Percentiles rank a stretch among this genome's conserved stretches.
Evolutionary conservation across 2,329 filamentous ascomycete genomes (phyloP).

Genomic region (Cryphonectria naterciae): DNA sequence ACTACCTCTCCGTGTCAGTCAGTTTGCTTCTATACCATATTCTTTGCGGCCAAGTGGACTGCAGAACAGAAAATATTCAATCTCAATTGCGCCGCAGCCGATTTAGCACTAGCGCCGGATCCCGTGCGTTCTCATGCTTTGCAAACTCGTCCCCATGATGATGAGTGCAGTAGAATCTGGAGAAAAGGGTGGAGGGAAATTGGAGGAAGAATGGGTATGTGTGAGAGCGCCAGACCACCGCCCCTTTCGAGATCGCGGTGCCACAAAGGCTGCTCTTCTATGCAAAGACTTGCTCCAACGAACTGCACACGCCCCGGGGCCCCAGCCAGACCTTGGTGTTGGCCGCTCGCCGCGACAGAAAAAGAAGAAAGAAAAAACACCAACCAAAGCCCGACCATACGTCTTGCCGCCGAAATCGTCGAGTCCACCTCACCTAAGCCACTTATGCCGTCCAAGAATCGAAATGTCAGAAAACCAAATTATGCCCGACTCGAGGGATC

Average conservation of each 20-base stretch:
- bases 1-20: background rate
- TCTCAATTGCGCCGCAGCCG: slow-evolving; percentile 12
- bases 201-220: slow-evolving; percentile 2
- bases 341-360: background rate
- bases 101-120: slow-evolving; percentile 19
- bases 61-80: background rate
- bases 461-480: slow-evolving; percentile 5
- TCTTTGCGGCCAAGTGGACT: background rate
- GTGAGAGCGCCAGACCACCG: background rate
- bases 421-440: background rate
- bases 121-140: slow-evolving; percentile 13
- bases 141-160: slow-evolving; percentile 5
- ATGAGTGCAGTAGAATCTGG: slow-evolving; percentile 4
- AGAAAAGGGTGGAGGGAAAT: background rate
- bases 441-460: slow-evolving; percentile 13
- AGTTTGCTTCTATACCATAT: background rate
- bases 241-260: background rate
- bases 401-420: background rate
- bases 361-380: too few species aligned
- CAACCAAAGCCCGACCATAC: background rate
- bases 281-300: background rate
- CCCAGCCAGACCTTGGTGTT: background rate
- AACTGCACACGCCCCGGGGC: background rate
- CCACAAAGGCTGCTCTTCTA: background rate
- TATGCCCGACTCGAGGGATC: slow-evolving; percentile 6